These are phyloP conservation scores for Anisodus acutangulus DNA, from an alignment of 257 asterid species.

Conservation along the genomic window DNA sequence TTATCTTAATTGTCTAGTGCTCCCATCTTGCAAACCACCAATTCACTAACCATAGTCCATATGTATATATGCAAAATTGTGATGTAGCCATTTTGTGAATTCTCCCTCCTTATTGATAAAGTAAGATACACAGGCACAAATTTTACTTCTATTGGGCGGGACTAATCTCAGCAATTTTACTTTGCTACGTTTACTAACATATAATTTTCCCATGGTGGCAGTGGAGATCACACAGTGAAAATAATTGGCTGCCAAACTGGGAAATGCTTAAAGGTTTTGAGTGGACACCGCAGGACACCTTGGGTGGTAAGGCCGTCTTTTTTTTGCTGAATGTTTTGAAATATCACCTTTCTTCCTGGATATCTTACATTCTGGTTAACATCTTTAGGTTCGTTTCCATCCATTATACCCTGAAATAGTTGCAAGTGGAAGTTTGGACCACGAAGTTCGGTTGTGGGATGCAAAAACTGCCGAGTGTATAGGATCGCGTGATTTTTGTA, in stretches of 20 bases:
- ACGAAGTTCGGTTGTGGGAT: conserved; percentile 96
- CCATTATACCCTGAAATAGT: conserved; percentile 81
- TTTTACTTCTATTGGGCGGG: neutral
- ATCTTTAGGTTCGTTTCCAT: conserved; percentile 90
- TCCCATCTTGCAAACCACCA: conserved; percentile 24
- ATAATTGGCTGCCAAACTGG: conserved; percentile 88
- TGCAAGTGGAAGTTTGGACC: conserved; percentile 98
- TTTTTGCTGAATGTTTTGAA: conserved; percentile 20
- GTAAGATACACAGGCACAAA: neutral
- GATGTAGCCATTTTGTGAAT: neutral
- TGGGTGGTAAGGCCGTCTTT: conserved; percentile 85
- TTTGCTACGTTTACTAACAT: neutral
- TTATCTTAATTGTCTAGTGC: neutral
- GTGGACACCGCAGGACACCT: conserved; percentile 98
- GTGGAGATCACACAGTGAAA: conserved; percentile 99
- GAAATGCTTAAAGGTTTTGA: conserved; percentile 89
- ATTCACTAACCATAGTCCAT: neutral
- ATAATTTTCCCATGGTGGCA: conserved; percentile 42
- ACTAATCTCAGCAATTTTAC: neutral
- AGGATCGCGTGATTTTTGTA: conserved; percentile 92
- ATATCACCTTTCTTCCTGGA: conserved; percentile 25
- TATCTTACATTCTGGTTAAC: conserved; percentile 39
- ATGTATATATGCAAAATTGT: neutral
- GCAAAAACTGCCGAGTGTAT: conserved; percentile 84
- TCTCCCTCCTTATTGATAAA: conserved; percentile 8